Evolutionary conservation across 2,329 filamentous ascomycete species (phyloP).

Genomic region (Pleurostoma richardsiae): DNA sequence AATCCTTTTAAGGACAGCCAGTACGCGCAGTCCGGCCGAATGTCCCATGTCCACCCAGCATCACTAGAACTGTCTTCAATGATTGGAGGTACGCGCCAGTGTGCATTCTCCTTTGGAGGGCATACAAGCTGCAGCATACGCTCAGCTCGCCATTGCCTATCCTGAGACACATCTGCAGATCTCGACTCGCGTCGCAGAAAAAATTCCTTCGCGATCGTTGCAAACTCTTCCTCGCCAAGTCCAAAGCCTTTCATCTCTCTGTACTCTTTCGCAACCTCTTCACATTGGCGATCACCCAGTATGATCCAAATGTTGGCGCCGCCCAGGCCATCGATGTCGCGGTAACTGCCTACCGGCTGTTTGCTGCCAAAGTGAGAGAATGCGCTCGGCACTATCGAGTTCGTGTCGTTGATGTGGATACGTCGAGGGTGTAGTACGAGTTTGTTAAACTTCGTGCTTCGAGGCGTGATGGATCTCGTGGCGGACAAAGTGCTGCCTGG

Average conservation of each 20-base stretch:
- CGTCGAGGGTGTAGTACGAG: too few species aligned
- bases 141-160: not conserved
- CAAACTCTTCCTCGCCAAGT: not conserved
- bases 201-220: not conserved
- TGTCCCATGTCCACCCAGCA: not conserved
- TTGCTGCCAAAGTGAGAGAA: too few species aligned
- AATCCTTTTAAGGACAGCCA: not conserved
- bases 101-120: not conserved
- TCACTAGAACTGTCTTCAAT: not conserved
- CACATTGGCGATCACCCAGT: too few species aligned
- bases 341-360: too few species aligned
- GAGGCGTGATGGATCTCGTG: too few species aligned
- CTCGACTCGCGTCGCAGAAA: not conserved
- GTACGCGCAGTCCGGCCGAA: not conserved
- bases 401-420: too few species aligned
- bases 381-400: too few species aligned
- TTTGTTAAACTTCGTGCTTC: too few species aligned
- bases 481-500: too few species aligned
- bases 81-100: not conserved
- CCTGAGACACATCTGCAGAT: not conserved
- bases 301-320: not conserved
- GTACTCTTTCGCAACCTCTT: too few species aligned
- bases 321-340: constrained; percentile 5
- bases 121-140: not conserved
- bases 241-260: too few species aligned